phyloP scores from a whole-genome alignment of 805 yeast species.

The Candida silvicultrix region DNA sequence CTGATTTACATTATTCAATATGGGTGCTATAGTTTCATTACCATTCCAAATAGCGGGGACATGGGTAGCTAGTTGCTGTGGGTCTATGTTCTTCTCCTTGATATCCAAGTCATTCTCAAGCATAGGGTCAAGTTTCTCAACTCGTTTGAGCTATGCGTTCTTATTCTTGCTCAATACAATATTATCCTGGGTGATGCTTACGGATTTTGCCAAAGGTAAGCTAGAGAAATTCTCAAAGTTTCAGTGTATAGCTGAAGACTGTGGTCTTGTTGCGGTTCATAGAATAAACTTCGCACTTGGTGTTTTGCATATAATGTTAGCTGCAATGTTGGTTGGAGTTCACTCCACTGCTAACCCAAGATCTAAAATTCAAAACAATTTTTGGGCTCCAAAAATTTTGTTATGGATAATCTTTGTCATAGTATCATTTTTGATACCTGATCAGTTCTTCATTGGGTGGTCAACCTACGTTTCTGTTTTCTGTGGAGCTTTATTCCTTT shows the following conservation, averaged over 20 bases:
- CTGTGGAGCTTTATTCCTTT: conserved; percentile 77
- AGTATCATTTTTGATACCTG: conserved; percentile 75
- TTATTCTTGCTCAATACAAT: conserved; percentile 72
- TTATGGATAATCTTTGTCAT: conserved; percentile 51
- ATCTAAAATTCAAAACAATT: conserved; percentile 82
- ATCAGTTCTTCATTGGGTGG: conserved; percentile 78
- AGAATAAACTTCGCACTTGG: conserved; percentile 87
- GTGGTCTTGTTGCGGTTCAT: conserved; percentile 95
- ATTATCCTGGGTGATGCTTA: conserved; percentile 87
- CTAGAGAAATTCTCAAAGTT: conserved; percentile 65
- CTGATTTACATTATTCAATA: conserved; percentile 17
- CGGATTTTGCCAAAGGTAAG: conserved; percentile 70
- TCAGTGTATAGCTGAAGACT: conserved; percentile 76
- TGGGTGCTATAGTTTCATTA: conserved; percentile 69
- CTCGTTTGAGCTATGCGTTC: conserved; percentile 82
- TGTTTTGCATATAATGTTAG: conserved; percentile 65
- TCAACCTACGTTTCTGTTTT: conserved; percentile 86
- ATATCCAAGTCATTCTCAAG: conserved; percentile 45
- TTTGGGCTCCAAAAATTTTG: conserved; percentile 75
- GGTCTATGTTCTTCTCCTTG: conserved; percentile 75
- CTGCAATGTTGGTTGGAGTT: conserved; percentile 63
- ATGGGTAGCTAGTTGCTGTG: conserved; percentile 67
- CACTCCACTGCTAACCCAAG: conserved; percentile 73
- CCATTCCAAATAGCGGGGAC: conserved; percentile 60
- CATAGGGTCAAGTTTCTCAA: conserved; percentile 63